These are phyloP conservation scores for Colletotrichum graminicola DNA, from an alignment of 2,329 filamentous ascomycete genomes.

Conservation along the genomic window DNA sequence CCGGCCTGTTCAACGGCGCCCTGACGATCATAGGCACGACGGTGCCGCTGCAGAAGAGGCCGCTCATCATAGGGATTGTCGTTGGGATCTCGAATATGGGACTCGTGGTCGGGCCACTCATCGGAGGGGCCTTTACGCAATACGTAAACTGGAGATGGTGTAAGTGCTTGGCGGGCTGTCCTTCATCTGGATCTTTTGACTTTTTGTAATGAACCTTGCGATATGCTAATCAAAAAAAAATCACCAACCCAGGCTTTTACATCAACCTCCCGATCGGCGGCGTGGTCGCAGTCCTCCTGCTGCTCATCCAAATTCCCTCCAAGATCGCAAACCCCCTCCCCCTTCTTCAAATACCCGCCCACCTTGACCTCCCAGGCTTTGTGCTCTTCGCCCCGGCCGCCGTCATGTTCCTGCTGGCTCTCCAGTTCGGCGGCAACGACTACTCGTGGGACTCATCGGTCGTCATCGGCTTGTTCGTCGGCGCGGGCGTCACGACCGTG, in stretches of 20 bases:
- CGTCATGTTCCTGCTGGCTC: slow-evolving; percentile 58
- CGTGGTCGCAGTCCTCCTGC: slow-evolving; percentile 50
- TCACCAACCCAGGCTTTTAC: slow-evolving; percentile 53
- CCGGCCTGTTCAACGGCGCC: slow-evolving; percentile 56
- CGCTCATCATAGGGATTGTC: slow-evolving; percentile 36
- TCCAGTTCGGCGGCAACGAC: slow-evolving; percentile 57
- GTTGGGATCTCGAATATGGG: slow-evolving; percentile 55
- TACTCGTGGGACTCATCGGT: slow-evolving; percentile 55
- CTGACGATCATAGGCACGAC: slow-evolving; percentile 51
- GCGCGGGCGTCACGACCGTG: slow-evolving; percentile 49
- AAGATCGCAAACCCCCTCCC: slow-evolving; percentile 49
- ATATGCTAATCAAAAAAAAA: background rate
- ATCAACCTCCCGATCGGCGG: slow-evolving; percentile 61
- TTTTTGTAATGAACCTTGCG: rapidly evolving
- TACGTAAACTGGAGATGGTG: slow-evolving; percentile 59
- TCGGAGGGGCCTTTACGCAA: slow-evolving; percentile 57
- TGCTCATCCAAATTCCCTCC: slow-evolving; percentile 53
- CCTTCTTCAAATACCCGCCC: slow-evolving; percentile 46
- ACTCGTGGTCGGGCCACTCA: slow-evolving; percentile 60
- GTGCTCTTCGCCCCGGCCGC: slow-evolving; percentile 56
- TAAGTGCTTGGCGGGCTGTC: slow-evolving; percentile 42
- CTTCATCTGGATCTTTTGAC: background rate
- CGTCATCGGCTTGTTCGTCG: slow-evolving; percentile 57
- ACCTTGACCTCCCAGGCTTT: slow-evolving; percentile 59
- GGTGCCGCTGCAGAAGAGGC: slow-evolving; percentile 47